phyloP scores from a whole-genome alignment of 75 land plant genomes.

The Picea sitchensis region DNA sequence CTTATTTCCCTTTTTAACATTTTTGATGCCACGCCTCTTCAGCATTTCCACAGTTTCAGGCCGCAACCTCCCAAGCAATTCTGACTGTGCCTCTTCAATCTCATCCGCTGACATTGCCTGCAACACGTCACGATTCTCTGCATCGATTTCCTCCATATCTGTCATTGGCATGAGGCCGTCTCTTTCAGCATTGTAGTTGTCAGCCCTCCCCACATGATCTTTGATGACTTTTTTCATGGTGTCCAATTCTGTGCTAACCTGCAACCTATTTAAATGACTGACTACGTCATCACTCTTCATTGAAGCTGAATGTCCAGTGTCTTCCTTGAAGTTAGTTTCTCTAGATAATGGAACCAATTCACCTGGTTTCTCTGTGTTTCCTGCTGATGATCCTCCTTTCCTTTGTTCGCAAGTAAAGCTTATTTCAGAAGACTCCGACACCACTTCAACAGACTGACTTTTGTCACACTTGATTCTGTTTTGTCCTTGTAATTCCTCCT shows the following conservation, averaged over 20 bases:
- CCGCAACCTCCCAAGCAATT: slow-evolving; percentile 60
- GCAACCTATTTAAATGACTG: neutral
- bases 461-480: neutral
- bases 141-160: slow-evolving; percentile 47
- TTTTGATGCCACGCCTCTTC: slow-evolving; percentile 57
- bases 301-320: neutral
- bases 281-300: neutral
- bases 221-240: neutral
- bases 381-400: neutral
- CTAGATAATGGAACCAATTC: slow-evolving; percentile 3
- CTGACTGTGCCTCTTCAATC: slow-evolving; percentile 78
- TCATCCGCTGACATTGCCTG: slow-evolving; percentile 71
- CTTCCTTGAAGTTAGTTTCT: neutral
- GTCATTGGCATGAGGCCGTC: neutral
- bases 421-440: neutral
- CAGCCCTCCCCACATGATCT: neutral
- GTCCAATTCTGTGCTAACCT: neutral
- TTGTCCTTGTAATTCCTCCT: neutral
- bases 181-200: neutral
- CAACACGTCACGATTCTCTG: slow-evolving; percentile 54
- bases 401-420: neutral
- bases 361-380: neutral
- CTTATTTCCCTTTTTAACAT: slow-evolving; percentile 21
- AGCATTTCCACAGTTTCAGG: slow-evolving; percentile 66
- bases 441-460: neutral